Percentiles rank a stretch among this genome's conserved stretches.
Evolutionary conservation across 768 basidiomycete genomes (phyloP).

Genomic region (Boletus edulis): DNA sequence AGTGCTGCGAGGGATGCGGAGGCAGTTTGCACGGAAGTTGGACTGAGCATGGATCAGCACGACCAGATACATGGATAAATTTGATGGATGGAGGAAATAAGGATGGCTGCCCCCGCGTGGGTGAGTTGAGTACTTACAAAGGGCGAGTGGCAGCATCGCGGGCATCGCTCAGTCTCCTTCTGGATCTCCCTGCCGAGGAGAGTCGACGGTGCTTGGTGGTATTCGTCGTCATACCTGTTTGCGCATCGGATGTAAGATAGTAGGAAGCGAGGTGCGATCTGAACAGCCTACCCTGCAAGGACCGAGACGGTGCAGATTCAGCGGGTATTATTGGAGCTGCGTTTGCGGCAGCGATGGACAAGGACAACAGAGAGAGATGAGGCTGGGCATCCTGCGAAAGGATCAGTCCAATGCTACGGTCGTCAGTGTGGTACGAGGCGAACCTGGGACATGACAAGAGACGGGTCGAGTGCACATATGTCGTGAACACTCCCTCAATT

Average conservation of each 20-base stretch:
- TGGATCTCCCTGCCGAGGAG: conserved; percentile 67
- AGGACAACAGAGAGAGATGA: conserved; percentile 55
- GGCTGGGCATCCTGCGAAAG: conserved; percentile 10
- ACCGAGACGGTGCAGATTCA: conserved; percentile 12
- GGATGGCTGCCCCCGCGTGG: neutral
- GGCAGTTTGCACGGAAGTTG: conserved; percentile 35
- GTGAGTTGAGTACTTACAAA: conserved; percentile 49
- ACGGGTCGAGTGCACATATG: conserved; percentile 7
- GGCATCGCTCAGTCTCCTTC: conserved; percentile 74
- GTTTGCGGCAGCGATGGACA: conserved; percentile 60
- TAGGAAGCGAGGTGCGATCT: neutral
- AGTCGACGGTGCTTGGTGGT: conserved; percentile 61
- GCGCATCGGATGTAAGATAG: neutral
- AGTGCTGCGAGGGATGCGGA: conserved; percentile 41
- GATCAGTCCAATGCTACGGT: neutral
- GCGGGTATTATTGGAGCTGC: conserved; percentile 44
- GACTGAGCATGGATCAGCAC: conserved; percentile 22
- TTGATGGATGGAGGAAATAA: too few species aligned
- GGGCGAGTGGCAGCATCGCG: conserved; percentile 73
- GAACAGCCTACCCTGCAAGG: conserved; percentile 15
- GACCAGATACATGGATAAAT: neutral
- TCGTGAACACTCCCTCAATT: conserved; percentile 4
- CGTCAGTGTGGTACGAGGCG: neutral
- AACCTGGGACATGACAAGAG: conserved; percentile 23
- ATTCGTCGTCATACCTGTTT: conserved; percentile 29